A percentile compares a stretch with the other conserved stretches of the same genome.
These are phyloP conservation scores for Mimosa bimucronata DNA, from an alignment of 306 rosid species.

Conservation along the genomic window DNA sequence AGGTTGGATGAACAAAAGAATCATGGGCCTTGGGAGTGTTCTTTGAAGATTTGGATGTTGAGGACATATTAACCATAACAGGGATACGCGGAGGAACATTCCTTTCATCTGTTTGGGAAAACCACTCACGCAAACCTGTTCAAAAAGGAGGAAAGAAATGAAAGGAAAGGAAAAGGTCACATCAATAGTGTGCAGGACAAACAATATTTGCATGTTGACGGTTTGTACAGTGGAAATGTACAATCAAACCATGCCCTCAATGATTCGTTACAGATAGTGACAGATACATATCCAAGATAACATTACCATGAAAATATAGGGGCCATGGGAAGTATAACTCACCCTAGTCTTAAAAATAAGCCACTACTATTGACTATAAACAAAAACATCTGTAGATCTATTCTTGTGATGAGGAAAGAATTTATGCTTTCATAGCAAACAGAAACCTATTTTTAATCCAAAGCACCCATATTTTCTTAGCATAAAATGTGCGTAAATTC, in stretches of 20 bases:
- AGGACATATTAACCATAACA: constrained; percentile 97
- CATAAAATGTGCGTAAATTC: neutral
- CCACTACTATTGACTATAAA: neutral
- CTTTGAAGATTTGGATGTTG: constrained; percentile 77
- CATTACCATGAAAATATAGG: neutral
- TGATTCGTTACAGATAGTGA: neutral
- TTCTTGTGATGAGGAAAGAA: neutral
- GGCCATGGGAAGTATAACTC: neutral
- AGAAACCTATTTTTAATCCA: neutral
- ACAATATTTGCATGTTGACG: neutral
- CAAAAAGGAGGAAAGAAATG: neutral
- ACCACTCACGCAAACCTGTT: constrained; percentile 95
- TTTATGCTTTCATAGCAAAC: neutral
- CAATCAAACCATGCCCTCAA: neutral
- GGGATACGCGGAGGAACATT: constrained; percentile 93
- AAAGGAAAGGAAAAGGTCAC: neutral
- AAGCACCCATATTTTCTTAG: neutral
- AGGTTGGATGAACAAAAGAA: constrained; percentile 51
- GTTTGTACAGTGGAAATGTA: neutral
- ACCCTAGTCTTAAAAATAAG: neutral
- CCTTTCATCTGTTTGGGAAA: constrained; percentile 94
- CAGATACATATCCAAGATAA: neutral
- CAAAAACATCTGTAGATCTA: neutral
- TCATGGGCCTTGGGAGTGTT: constrained; percentile 67
- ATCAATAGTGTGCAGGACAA: neutral